These are phyloP conservation scores for Clonostachys rhizophaga DNA, from an alignment of 2,329 filamentous ascomycete genomes.

Conservation along the genomic window DNA sequence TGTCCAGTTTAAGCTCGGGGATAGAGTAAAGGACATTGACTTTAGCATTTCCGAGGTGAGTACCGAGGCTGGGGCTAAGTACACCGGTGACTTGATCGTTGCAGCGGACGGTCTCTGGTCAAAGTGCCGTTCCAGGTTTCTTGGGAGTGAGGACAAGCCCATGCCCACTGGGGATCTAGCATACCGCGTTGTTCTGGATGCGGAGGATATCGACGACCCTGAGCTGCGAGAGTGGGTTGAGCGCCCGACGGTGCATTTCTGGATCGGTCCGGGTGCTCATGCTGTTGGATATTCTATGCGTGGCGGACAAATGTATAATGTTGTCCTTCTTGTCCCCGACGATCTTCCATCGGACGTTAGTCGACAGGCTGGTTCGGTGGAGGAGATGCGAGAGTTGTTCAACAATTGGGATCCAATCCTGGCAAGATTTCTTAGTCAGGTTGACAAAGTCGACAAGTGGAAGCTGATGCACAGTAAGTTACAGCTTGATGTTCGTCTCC, in stretches of 20 bases:
- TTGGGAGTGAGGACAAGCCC: conserved; percentile 39
- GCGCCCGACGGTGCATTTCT: conserved; percentile 51
- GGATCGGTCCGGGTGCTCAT: conserved; percentile 59
- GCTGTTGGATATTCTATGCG: conserved; percentile 59
- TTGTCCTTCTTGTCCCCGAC: conserved; percentile 63
- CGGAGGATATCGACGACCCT: conserved; percentile 44
- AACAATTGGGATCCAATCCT: conserved; percentile 60
- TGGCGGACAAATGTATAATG: conserved; percentile 55
- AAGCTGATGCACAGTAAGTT: conserved; percentile 52
- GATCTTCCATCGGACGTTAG: conserved; percentile 50
- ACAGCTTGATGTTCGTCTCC: conserved; percentile 1
- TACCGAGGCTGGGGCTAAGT: conserved; percentile 18
- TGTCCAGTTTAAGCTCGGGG: neutral
- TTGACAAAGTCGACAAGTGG: conserved; percentile 63
- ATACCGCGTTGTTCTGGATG: conserved; percentile 53
- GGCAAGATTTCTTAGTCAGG: conserved; percentile 34
- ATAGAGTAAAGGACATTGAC: conserved; percentile 17
- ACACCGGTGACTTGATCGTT: conserved; percentile 50
- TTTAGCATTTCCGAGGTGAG: conserved; percentile 36
- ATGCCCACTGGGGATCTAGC: conserved; percentile 60
- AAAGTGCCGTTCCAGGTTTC: conserved; percentile 41
- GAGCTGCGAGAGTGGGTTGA: conserved; percentile 47
- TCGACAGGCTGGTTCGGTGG: conserved; percentile 44
- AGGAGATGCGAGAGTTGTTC: conserved; percentile 59
- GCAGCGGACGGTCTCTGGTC: conserved; percentile 64